Percentiles rank a stretch among this genome's conserved stretches.
Evolutionary conservation across 306 rosid genomes (phyloP).

Genomic region (Fragaria iinumae): DNA sequence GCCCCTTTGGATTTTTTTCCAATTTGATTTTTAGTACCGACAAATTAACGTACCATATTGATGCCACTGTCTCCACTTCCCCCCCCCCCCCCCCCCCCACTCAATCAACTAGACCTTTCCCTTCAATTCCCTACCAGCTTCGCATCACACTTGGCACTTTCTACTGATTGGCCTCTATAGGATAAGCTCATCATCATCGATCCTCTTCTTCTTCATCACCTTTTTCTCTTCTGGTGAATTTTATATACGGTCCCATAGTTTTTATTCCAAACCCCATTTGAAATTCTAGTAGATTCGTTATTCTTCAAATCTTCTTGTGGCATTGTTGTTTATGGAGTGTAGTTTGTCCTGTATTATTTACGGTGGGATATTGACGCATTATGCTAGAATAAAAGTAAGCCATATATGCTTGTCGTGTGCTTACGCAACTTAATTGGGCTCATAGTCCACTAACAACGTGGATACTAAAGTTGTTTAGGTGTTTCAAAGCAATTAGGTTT

Average conservation of each 20-base stretch:
- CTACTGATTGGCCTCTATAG: slow-evolving; percentile 33
- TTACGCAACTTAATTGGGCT: slow-evolving; percentile 23
- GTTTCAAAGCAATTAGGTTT: slow-evolving; percentile 7
- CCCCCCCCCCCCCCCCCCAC: too few relatives aligned
- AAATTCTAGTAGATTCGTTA: neutral
- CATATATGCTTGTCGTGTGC: slow-evolving; percentile 18
- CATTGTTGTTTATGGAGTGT: slow-evolving; percentile 15
- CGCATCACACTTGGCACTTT: slow-evolving; percentile 27
- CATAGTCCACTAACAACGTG: slow-evolving; percentile 39
- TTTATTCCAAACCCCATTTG: slow-evolving; percentile 3
- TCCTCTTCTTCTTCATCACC: slow-evolving; percentile 8
- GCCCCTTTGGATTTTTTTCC: neutral
- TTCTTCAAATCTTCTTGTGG: slow-evolving; percentile 23
- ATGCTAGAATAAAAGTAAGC: slow-evolving; percentile 14
- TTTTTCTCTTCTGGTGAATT: slow-evolving; percentile 3
- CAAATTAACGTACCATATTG: slow-evolving; percentile 28
- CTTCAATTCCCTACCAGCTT: slow-evolving; percentile 30
- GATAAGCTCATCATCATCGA: slow-evolving; percentile 45
- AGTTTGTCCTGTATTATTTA: slow-evolving; percentile 20
- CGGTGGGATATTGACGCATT: slow-evolving; percentile 14
- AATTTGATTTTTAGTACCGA: slow-evolving; percentile 24
- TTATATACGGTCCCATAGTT: slow-evolving; percentile 1
- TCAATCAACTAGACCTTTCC: slow-evolving; percentile 25
- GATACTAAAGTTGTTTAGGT: slow-evolving; percentile 19
- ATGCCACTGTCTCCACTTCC: slow-evolving; percentile 52